Evolutionary conservation across 2,329 filamentous ascomycete species (phyloP).

Genomic region (Fusarium ramigenum): DNA sequence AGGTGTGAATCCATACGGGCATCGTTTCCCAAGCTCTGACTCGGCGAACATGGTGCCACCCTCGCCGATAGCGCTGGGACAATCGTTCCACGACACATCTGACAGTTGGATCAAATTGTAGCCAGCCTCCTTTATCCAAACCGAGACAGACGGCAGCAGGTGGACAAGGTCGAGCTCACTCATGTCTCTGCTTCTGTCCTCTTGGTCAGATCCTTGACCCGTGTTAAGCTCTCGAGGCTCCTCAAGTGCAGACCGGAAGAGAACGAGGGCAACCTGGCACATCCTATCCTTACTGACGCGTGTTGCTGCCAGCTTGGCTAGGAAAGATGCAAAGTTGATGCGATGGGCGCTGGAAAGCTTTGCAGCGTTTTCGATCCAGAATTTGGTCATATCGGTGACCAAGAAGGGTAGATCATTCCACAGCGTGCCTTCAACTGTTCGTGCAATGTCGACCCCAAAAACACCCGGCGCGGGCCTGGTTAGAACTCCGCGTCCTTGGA

Average conservation of each 20-base stretch:
- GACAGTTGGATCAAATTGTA: not conserved
- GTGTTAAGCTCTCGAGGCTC: not conserved
- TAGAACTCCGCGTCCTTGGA: not conserved
- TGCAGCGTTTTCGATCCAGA: not conserved
- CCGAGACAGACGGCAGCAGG: not conserved
- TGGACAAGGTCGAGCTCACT: not conserved
- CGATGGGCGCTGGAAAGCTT: not conserved
- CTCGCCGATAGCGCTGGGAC: not conserved
- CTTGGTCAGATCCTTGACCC: not conserved
- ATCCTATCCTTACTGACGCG: not conserved
- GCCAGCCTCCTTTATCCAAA: not conserved
- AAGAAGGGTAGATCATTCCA: not conserved
- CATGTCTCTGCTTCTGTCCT: not conserved
- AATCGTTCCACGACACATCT: not conserved
- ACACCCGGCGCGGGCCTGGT: not conserved
- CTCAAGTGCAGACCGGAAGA: not conserved
- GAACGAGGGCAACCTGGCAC: not conserved
- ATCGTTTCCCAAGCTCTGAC: not conserved
- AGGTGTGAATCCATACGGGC: not conserved
- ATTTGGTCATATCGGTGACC: not conserved
- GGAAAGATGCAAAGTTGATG: not conserved
- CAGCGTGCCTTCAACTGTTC: not conserved
- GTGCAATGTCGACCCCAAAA: not conserved
- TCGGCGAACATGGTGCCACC: not conserved
- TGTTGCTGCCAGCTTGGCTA: not conserved